Evolutionary conservation across 805 yeast genomes (phyloP).

Genomic region (Wickerhamiella qilinensis): DNA sequence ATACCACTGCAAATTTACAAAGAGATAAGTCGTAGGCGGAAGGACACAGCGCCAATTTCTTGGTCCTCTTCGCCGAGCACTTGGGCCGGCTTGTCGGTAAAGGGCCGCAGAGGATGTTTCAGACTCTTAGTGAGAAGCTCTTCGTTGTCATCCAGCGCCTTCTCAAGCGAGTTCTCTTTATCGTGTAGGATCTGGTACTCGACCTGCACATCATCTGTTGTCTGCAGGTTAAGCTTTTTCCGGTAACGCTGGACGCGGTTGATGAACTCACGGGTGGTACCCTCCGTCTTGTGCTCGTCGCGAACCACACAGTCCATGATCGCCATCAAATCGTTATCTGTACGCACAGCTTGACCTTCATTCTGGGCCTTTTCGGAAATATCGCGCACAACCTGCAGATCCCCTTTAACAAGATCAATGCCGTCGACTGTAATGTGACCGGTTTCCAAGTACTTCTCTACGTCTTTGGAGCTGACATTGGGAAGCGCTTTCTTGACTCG

Average conservation of each 20-base stretch:
- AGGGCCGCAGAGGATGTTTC: slow-evolving; percentile 41
- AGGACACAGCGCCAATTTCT: slow-evolving; percentile 55
- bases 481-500: slow-evolving; percentile 92
- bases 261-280: slow-evolving; percentile 87
- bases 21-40: slow-evolving; percentile 62
- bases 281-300: slow-evolving; percentile 82
- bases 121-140: slow-evolving; percentile 64
- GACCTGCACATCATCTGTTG: slow-evolving; percentile 87
- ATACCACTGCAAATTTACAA: too few species aligned
- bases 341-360: slow-evolving; percentile 70
- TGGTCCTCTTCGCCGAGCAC: slow-evolving; percentile 83
- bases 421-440: slow-evolving; percentile 81
- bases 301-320: slow-evolving; percentile 77
- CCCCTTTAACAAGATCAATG: slow-evolving; percentile 73
- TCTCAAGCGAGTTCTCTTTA: slow-evolving; percentile 32
- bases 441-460: slow-evolving; percentile 50
- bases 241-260: slow-evolving; percentile 96
- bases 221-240: slow-evolving; percentile 87
- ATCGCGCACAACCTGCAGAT: slow-evolving; percentile 78
- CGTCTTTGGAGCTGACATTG: slow-evolving; percentile 60
- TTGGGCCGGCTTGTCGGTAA: slow-evolving; percentile 28
- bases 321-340: slow-evolving; percentile 78
- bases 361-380: slow-evolving; percentile 44
- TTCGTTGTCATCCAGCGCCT: slow-evolving; percentile 45
- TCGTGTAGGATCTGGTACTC: slow-evolving; percentile 57